These are phyloP conservation scores for Vitis cinerea DNA, from an alignment of 164 flowering plant species.

Conservation along the genomic window DNA sequence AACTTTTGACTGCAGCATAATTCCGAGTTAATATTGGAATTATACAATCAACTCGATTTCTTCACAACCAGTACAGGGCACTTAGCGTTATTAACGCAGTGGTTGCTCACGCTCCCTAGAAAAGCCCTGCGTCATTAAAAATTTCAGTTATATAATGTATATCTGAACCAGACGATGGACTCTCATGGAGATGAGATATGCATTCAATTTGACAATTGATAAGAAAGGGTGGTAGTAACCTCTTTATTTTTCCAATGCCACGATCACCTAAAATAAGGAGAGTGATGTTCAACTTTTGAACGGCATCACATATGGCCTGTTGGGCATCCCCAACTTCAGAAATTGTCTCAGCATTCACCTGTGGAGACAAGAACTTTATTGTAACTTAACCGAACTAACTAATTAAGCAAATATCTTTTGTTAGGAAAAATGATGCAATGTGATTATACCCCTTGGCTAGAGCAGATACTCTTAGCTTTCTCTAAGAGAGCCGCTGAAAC, in stretches of 20 bases:
- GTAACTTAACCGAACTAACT: no score
- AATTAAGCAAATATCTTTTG: not conserved
- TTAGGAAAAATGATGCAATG: not conserved
- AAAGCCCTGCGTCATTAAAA: constrained; percentile 24
- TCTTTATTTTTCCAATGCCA: constrained; percentile 20
- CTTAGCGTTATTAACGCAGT: constrained; percentile 29
- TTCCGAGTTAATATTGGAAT: not conserved
- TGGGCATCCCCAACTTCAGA: constrained; percentile 20
- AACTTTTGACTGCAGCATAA: no score
- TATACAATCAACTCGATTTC: constrained; percentile 10
- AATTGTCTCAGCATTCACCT: constrained; percentile 20
- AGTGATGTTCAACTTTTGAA: constrained; percentile 14
- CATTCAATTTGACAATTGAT: no score
- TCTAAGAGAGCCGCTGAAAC: constrained; percentile 17
- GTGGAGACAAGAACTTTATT: not conserved
- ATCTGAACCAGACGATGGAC: no score
- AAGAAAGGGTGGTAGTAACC: constrained; percentile 12
- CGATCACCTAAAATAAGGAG: constrained; percentile 27
- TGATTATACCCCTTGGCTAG: constrained; percentile 24
- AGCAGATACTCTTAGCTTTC: constrained; percentile 28
- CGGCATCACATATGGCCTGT: constrained; percentile 21
- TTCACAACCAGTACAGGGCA: constrained; percentile 42
- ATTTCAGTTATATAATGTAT: no score
- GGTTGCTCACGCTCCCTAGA: constrained; percentile 34
- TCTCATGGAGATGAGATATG: no score